Evolutionary conservation across 2,329 filamentous ascomycete species (phyloP).

Genomic region (Penicillium sp.): DNA sequence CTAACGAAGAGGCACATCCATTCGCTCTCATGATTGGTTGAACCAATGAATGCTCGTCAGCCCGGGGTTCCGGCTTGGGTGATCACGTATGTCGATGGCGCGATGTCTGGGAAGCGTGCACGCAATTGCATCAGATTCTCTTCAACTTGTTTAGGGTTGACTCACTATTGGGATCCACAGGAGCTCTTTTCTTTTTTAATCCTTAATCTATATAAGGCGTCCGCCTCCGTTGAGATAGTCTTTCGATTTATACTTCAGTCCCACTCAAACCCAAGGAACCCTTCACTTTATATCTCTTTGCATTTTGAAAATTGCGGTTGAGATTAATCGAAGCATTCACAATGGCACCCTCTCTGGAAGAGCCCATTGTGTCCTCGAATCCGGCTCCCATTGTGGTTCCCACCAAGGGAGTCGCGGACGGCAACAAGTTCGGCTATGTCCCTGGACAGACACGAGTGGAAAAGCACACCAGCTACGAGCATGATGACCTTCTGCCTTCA

Average conservation of each 20-base stretch:
- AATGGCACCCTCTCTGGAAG: constrained; percentile 37
- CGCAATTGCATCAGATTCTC: constrained; percentile 17
- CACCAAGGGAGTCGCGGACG: constrained; percentile 17
- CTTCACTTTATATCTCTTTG: neutral
- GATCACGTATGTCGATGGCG: constrained; percentile 32
- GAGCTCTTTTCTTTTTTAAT: neutral
- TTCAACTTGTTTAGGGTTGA: constrained; percentile 20
- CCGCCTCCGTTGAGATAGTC: neutral
- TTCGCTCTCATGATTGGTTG: constrained; percentile 8
- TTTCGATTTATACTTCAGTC: neutral
- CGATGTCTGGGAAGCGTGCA: constrained; percentile 21
- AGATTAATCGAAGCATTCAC: constrained; percentile 4
- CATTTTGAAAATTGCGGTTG: neutral
- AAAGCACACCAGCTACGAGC: constrained; percentile 51
- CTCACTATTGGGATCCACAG: constrained; percentile 13
- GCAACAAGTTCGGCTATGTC: constrained; percentile 44
- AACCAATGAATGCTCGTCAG: constrained; percentile 1
- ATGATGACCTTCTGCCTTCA: constrained; percentile 54
- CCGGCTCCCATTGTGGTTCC: constrained; percentile 15
- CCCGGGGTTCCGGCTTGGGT: constrained; percentile 14
- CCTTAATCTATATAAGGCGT: constrained; percentile 9
- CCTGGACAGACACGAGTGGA: constrained; percentile 52
- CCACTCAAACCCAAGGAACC: neutral
- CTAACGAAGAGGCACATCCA: neutral
- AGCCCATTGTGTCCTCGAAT: constrained; percentile 16